These are phyloP conservation scores for Pichia pseudocactophila DNA, from an alignment of 805 yeast species.

Conservation along the genomic window DNA sequence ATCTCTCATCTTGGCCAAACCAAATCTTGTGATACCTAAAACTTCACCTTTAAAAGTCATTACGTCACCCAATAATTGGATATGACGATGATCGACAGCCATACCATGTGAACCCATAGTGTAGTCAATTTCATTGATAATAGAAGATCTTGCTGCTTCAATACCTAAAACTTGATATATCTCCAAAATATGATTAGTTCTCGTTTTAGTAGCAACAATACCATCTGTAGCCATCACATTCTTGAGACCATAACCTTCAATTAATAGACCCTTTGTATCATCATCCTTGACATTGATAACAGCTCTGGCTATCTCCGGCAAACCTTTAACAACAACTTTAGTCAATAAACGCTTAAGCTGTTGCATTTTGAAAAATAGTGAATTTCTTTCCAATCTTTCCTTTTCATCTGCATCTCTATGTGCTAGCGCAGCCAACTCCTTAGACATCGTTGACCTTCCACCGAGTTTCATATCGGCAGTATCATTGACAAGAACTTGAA, in stretches of 20 bases:
- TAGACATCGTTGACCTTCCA: slow-evolving; percentile 32
- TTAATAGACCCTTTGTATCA: slow-evolving; percentile 80
- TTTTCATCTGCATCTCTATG: slow-evolving; percentile 30
- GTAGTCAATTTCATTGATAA: slow-evolving; percentile 88
- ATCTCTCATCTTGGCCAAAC: slow-evolving; percentile 97
- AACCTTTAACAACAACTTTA: slow-evolving; percentile 83
- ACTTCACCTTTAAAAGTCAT: slow-evolving; percentile 99
- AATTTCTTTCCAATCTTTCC: slow-evolving; percentile 32
- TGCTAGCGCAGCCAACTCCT: slow-evolving; percentile 22
- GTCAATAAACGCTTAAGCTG: slow-evolving; percentile 80
- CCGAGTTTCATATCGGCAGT: slow-evolving; percentile 32
- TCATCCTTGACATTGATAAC: slow-evolving; percentile 89
- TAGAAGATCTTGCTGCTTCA: slow-evolving; percentile 93
- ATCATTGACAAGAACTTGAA: slow-evolving; percentile 55
- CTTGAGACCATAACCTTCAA: slow-evolving; percentile 95
- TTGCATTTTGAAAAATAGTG: slow-evolving; percentile 82
- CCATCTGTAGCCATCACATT: slow-evolving; percentile 98
- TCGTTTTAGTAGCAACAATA: slow-evolving; percentile 77
- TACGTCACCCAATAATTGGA: slow-evolving; percentile 93
- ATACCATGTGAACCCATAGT: slow-evolving; percentile 99
- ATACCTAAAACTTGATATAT: slow-evolving; percentile 86
- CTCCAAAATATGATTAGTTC: slow-evolving; percentile 88
- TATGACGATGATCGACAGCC: slow-evolving; percentile 99
- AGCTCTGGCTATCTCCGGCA: slow-evolving; percentile 87
- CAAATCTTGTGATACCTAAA: slow-evolving; percentile 95